phyloP scores from a whole-genome alignment of 345 rosid genomes.

The Gossypium mustelinum region DNA sequence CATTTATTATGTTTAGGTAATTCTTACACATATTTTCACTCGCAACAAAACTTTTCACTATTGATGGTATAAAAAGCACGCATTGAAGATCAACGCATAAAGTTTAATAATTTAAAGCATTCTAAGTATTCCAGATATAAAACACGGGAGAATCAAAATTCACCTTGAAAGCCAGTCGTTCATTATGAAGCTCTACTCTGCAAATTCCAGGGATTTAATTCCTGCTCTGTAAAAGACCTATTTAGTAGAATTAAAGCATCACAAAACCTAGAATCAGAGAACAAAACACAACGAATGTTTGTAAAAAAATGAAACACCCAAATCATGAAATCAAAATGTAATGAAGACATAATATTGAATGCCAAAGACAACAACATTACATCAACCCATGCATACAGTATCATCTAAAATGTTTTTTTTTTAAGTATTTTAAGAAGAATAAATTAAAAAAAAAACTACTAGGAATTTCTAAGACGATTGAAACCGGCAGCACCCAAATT shows the following conservation, averaged over 20 bases:
- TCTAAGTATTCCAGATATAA: not conserved
- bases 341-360: not conserved
- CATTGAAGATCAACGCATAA: not conserved
- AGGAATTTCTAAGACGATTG: slow-evolving; percentile 27
- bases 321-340: not conserved
- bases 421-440: not conserved
- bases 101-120: not conserved
- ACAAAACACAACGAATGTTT: no score
- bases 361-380: not conserved
- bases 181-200: not conserved
- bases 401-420: no score
- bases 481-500: no score
- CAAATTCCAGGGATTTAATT: not conserved
- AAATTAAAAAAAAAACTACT: slow-evolving; percentile 25
- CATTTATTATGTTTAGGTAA: not conserved
- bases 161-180: no score
- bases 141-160: not conserved
- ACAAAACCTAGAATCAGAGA: no score
- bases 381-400: not conserved
- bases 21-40: not conserved
- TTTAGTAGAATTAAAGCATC: no score
- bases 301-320: not conserved
- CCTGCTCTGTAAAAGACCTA: not conserved
- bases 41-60: not conserved
- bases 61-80: not conserved